A percentile compares a stretch with the other conserved stretches of the same genome.
Evolutionary conservation across 73 alveolate genomes (phyloP).

Genomic region (Symbiodinium pilosum): DNA sequence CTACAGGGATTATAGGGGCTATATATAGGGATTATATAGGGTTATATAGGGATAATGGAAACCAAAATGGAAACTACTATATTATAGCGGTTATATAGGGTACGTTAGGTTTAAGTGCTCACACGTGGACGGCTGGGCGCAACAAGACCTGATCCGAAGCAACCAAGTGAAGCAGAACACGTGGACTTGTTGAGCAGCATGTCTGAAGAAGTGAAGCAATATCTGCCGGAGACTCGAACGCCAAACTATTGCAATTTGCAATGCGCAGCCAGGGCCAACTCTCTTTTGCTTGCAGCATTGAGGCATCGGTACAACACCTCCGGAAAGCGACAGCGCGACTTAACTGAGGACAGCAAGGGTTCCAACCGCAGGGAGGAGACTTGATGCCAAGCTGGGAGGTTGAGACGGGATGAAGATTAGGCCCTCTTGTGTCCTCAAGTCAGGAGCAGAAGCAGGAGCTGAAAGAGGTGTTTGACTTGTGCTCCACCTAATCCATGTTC

Average conservation of each 20-base stretch:
- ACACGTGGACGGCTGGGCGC: no score
- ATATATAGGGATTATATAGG: no score
- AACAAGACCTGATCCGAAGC: no score
- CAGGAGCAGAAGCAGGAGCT: constrained; percentile 68
- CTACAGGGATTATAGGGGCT: no score
- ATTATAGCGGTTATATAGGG: no score
- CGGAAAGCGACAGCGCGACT: constrained; percentile 72
- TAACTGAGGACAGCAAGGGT: constrained; percentile 58
- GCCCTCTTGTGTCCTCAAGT: no score
- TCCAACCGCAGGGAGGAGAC: no score
- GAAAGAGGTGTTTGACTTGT: constrained; percentile 74
- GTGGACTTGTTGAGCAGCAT: background rate
- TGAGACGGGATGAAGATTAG: no score
- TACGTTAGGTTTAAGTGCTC: no score
- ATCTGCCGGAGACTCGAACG: constrained; percentile 36
- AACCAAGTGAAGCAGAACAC: background rate
- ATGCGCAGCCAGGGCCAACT: background rate
- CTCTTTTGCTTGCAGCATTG: background rate
- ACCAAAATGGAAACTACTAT: no score
- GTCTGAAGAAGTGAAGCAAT: constrained; percentile 86
- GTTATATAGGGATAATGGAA: no score
- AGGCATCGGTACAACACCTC: constrained; percentile 91
- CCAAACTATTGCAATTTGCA: background rate
- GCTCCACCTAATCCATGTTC: background rate
- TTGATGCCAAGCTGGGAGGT: no score